Conservation (phyloP, 305 asterid species). For the Fraxinus baroniana region DNA sequence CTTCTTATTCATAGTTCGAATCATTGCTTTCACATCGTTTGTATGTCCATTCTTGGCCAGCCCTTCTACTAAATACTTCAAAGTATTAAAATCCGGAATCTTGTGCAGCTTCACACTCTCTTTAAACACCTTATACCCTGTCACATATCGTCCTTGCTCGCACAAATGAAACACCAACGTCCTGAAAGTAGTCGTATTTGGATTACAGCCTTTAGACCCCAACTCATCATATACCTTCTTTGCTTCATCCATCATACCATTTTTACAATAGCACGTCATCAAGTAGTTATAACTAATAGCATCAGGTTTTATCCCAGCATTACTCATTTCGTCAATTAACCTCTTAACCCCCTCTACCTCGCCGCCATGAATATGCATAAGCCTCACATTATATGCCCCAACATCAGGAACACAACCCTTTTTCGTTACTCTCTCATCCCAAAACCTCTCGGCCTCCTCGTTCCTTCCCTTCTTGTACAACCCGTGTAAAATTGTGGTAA, state of each 20-base stretch:
- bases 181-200: constrained; percentile 68
- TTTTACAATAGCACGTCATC: constrained; percentile 61
- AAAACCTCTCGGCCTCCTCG: constrained; percentile 59
- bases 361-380: constrained; percentile 40
- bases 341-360: constrained; percentile 49
- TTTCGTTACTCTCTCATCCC: constrained; percentile 57
- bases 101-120: constrained; percentile 55
- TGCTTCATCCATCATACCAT: constrained; percentile 70
- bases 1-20: constrained; percentile 59
- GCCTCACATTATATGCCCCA: constrained; percentile 65
- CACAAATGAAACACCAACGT: constrained; percentile 59
- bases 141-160: constrained; percentile 49
- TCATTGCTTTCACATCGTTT: constrained; percentile 55
- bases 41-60: constrained; percentile 42
- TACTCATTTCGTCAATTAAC: constrained; percentile 61
- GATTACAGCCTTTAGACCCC: constrained; percentile 45
- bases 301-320: constrained; percentile 54
- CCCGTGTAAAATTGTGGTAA: constrained; percentile 49
- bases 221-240: constrained; percentile 51
- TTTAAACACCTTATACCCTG: constrained; percentile 60
- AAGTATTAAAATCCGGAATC: constrained; percentile 70
- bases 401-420: constrained; percentile 50
- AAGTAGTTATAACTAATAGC: constrained; percentile 56
- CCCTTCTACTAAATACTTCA: constrained; percentile 66
- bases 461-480: constrained; percentile 49